Evolutionary conservation across 1,139 yeast species (phyloP), one percentile per base, ranked within the genome.

Genomic region (Yamadazyma dendronema): DNA sequence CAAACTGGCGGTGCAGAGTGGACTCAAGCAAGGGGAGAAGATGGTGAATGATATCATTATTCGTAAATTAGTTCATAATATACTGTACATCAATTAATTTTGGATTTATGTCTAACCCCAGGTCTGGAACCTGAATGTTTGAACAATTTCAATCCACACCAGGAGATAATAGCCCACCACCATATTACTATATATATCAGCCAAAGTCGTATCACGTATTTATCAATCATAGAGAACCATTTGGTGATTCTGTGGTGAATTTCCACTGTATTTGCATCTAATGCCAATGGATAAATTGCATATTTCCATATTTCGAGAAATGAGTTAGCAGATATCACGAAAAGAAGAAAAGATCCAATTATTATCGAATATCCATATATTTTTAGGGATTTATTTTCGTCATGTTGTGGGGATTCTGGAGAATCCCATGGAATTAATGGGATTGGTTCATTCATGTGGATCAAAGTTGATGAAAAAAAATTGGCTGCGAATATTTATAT

Each of bases 131-230:
- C 23, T n/a, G 90, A 82, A 53, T 84, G 92, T 33, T 88, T 62
- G 57, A 84, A 84, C 40, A 84, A 65, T 56, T 84, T 84, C 73
- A 84, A 73, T 23, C 92, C 89, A 43, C 81, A 67, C 94, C 94
- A 84, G 5, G 89, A 79, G 3, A 75, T 63, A 6, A 81, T 60
- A 30, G 88, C 77, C 92, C 94, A 84, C 57, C 85, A 74, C 92
- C 94, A 84, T 1, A 75, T 56, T 6, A 82, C 74, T 19, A 81
- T 78, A 39, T 77, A 79, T 8, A 76, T 63, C 36, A 83, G 64
- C 61, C 81, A 71, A 15, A 77, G 50, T 17, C 75, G 61, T 33
- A 77, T 57, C 2, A 81, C 67, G 46, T 77, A 77, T 44, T 72
- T 70, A 46, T 78, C 75, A 7, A 57, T 54, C 3, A 57, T 43